Base-by-base conservation (phyloP, 352 stramenopile genomes). In the Globisporangium paroecandrum region DNA sequence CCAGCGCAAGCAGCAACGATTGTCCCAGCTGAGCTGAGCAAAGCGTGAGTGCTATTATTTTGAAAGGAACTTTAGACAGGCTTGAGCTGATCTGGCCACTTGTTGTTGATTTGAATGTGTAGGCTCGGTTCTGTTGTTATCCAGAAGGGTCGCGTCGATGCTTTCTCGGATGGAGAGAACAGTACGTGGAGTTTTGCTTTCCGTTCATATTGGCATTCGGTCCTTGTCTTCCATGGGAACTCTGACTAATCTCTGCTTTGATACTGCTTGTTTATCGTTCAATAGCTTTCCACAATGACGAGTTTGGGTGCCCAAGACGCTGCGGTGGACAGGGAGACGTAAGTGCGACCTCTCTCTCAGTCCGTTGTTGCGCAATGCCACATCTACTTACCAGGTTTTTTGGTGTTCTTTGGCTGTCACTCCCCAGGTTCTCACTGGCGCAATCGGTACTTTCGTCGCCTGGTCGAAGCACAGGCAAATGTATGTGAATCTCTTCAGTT, bases 261-360 rank as follows among this genome's bases (percentile, higher is more conserved):
- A 20, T 47, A n/a, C 6, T 51, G 18, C 43, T 51, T 9, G 15
- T 51, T 46, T 22, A 3, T 4, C 0, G 15, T 18, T 12, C 43
- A 4, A 22, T 29, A 32, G 27, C 63, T 46, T n/a, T 96, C 24
- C 73, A 74, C n/a, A 89, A 83, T 57, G 70, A 80, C 34, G 77
- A 89, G 38, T 85, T 85, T 57, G 87, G 89, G 4, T 90, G 82
- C n/a, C 83, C 89, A 18, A 78, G 93, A 22, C 86, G 94, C 2
- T 98, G 91, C 58, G 94, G 94, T 36, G 94, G 94, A 22, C 89
- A 98, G 73, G 94, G 94, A 65, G 94, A 98, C 69, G 87, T 98
- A 77, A 41, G 76, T 56, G 0, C 13, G 8, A 1, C 75, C 3
- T n/a, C 9, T n/a, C 27, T 46, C 9, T 4, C 15, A 6, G 20